These are phyloP conservation scores for Penicillium maclennaniae DNA, from an alignment of 495 filamentous ascomycete species.

Conservation along the genomic window DNA sequence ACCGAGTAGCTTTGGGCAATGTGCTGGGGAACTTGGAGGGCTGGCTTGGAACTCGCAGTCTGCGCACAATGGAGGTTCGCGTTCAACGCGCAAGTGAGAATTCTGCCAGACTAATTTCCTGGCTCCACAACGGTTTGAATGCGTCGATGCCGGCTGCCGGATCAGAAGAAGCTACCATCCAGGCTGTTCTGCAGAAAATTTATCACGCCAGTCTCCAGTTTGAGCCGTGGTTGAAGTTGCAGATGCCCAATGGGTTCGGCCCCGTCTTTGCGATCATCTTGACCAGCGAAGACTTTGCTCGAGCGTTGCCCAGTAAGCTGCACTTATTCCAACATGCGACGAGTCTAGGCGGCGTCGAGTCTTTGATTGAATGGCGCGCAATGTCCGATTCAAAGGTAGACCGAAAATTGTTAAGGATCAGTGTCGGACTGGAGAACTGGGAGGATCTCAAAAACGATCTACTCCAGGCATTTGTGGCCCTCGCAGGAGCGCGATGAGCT, in stretches of 20 bases:
- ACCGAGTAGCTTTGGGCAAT: conserved; percentile 65
- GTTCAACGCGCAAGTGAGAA: conserved; percentile 65
- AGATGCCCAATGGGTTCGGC: conserved; percentile 85
- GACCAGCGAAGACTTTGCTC: conserved; percentile 53
- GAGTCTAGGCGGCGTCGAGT: conserved; percentile 85
- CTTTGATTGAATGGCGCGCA: conserved; percentile 63
- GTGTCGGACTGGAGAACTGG: conserved; percentile 75
- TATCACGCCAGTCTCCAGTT: conserved; percentile 73
- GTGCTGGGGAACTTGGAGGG: conserved; percentile 82
- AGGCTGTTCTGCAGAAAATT: conserved; percentile 51
- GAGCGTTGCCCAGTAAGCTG: conserved; percentile 66
- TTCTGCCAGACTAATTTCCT: conserved; percentile 60
- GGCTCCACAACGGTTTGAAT: conserved; percentile 52
- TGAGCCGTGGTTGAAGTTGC: conserved; percentile 65
- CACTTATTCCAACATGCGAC: conserved; percentile 85
- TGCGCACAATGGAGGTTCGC: conserved; percentile 76
- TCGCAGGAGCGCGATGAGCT: conserved; percentile 2
- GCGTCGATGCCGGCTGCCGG: conserved; percentile 19
- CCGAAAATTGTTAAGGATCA: conserved; percentile 65
- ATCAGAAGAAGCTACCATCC: conserved; percentile 36
- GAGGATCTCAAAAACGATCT: conserved; percentile 75
- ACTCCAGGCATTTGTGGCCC: conserved; percentile 51
- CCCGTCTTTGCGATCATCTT: conserved; percentile 74
- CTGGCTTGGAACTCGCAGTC: conserved; percentile 77
- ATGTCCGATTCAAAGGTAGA: conserved; percentile 74